Evolutionary conservation across 2,329 filamentous ascomycete species (phyloP).

Genomic region (Tolypocladium paradoxum): DNA sequence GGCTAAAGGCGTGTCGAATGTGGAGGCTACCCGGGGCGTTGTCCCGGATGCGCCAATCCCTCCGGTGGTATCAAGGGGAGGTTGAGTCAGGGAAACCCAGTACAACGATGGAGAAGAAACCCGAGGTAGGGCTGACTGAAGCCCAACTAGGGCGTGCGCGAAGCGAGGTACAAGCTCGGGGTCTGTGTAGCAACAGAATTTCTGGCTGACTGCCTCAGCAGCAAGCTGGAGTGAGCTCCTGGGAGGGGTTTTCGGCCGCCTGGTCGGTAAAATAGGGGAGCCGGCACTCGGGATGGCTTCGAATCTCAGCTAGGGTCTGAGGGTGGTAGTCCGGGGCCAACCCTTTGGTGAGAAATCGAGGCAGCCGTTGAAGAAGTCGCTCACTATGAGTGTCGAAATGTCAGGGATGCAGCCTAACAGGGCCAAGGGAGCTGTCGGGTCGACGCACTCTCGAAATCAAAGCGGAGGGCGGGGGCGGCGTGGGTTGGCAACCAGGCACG

Average conservation of each 20-base stretch:
- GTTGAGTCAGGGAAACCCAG: background rate
- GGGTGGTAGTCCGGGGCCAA: background rate
- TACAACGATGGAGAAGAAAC: no score
- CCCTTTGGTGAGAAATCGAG: background rate
- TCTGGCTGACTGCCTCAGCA: background rate
- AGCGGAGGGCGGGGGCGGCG: background rate
- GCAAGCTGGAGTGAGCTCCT: background rate
- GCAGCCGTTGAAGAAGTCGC: background rate
- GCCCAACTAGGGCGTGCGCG: background rate
- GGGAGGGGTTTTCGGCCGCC: background rate
- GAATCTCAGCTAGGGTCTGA: background rate
- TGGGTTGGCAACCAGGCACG: background rate
- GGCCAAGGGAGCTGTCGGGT: background rate
- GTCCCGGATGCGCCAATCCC: background rate
- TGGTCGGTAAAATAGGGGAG: background rate
- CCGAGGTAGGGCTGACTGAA: background rate
- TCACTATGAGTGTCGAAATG: background rate
- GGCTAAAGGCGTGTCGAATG: background rate
- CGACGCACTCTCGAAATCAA: background rate
- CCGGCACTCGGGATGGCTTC: background rate
- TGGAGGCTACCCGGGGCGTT: background rate
- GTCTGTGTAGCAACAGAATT: background rate
- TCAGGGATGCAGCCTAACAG: background rate
- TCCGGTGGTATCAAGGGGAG: background rate
- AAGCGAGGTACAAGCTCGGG: background rate